Evolutionary conservation across 2,329 filamentous ascomycete genomes (phyloP), one percentile per base, ranked within the genome.

Genomic region (Cadophora malorum): DNA sequence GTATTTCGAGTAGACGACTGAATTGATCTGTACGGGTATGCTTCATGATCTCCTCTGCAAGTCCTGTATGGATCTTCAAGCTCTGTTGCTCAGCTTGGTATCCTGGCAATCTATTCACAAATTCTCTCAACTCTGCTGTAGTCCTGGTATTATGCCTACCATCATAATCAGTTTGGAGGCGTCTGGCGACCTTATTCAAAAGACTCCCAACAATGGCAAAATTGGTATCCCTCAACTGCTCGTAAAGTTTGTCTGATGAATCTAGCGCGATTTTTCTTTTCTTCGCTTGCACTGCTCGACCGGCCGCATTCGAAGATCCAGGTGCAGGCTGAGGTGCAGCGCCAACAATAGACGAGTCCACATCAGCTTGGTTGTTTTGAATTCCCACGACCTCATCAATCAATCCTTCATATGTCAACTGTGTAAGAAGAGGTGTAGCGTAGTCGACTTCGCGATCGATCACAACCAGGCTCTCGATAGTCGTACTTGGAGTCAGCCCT

Each of bases 371-470:
- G 76, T 96, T 98, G 76, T 97, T 91, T 72, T 92, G 88, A 69
- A 99, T 97, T 38, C 91, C 90, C 77, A 97, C 96, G 19, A 96
- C 86, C 78, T 99, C 96, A 76, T 99, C 96, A 64, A 99, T 91
- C 31, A 99, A 84, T 3, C 96, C 96, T 80, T 99, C 95, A 76
- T 99, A 99, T 1, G 96, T 99, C 70, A 99, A 83, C 78, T 99
- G 96, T 0, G 95, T 98, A 64, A 99, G 89, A 19, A 99, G 85
- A 0, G 92, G 91, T 0, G 96, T 97, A 19, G 95, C 93, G 75
- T 96, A 94, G 79, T 99, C 96, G 65, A 97, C 91, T 78, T 97
- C 94, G 61, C 96, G 91, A 79, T 99, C 96, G 65, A 99, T 94
- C 69, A 99, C 91, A 75, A 99, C 94, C 68, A 97, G 83, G 76